A percentile compares a stretch with the other conserved stretches of the same genome.
Evolutionary conservation across 2,329 filamentous ascomycete species (phyloP).

Genomic region (Tolypocladium album): DNA sequence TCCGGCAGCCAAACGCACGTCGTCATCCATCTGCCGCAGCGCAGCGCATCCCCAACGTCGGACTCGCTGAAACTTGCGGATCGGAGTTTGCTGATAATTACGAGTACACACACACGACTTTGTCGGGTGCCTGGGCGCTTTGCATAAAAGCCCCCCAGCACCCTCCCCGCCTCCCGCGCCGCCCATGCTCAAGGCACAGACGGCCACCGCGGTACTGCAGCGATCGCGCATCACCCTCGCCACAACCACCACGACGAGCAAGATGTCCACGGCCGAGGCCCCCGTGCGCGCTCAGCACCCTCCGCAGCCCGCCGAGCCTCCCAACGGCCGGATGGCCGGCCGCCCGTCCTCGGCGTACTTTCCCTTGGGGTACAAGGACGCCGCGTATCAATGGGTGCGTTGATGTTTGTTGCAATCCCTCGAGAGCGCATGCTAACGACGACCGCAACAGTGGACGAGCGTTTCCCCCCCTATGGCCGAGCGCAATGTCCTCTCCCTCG

Average conservation of each 20-base stretch:
- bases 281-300: slow-evolving; percentile 11
- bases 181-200: slow-evolving; percentile 34
- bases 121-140: neutral
- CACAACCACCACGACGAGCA: slow-evolving; percentile 9
- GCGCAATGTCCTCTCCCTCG: slow-evolving; percentile 73
- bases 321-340: slow-evolving; percentile 14
- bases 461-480: slow-evolving; percentile 77
- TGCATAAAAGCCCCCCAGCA: neutral
- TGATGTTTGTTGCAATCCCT: neutral
- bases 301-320: slow-evolving; percentile 7
- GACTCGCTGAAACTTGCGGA: neutral
- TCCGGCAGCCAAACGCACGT: slow-evolving; percentile 1
- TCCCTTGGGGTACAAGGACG: slow-evolving; percentile 84
- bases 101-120: neutral
- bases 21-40: neutral
- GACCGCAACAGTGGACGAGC: slow-evolving; percentile 58
- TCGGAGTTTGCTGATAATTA: neutral
- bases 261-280: slow-evolving; percentile 22
- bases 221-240: slow-evolving; percentile 28
- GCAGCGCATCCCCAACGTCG: neutral
- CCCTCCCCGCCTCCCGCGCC: slow-evolving; percentile 1
- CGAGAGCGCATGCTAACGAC: neutral
- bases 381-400: slow-evolving; percentile 80
- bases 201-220: slow-evolving; percentile 26
- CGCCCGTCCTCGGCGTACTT: slow-evolving; percentile 44